Conservation (phyloP, 768 basidiomycete genomes). For the Phlebiopsis flavidoalba region DNA sequence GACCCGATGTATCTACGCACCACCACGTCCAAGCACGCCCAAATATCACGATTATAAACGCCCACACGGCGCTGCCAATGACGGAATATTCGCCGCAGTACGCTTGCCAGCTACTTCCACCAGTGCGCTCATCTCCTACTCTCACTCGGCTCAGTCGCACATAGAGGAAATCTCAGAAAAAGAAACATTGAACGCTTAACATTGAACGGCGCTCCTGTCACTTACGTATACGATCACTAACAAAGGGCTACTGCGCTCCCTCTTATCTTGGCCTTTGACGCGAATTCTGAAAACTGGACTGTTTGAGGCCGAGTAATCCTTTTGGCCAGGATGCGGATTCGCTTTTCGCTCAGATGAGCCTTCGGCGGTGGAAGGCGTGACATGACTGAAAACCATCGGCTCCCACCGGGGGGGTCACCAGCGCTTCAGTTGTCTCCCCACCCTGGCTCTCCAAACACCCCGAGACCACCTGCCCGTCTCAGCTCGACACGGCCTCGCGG, state of each 20-base stretch:
- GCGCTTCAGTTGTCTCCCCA: conserved; percentile 34
- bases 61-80: background rate
- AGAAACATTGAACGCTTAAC: background rate
- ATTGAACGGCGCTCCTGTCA: background rate
- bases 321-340: conserved; percentile 32
- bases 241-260: too few species aligned
- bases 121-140: background rate
- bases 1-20: background rate
- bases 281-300: conserved; percentile 23
- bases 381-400: conserved; percentile 59
- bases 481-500: conserved; percentile 46
- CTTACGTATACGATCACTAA: too few species aligned
- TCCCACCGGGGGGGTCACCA: conserved; percentile 46
- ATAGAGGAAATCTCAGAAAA: background rate
- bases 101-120: background rate
- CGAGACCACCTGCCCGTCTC: conserved; percentile 51
- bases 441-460: conserved; percentile 36
- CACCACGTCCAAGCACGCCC: background rate
- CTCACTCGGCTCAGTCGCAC: background rate
- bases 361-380: conserved; percentile 48
- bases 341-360: conserved; percentile 40
- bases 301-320: conserved; percentile 39
- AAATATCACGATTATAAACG: background rate
- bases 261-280: too few species aligned
- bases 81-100: background rate